phyloP scores from a whole-genome alignment of 2,329 filamentous ascomycete species.

The Apiospora aurea region DNA sequence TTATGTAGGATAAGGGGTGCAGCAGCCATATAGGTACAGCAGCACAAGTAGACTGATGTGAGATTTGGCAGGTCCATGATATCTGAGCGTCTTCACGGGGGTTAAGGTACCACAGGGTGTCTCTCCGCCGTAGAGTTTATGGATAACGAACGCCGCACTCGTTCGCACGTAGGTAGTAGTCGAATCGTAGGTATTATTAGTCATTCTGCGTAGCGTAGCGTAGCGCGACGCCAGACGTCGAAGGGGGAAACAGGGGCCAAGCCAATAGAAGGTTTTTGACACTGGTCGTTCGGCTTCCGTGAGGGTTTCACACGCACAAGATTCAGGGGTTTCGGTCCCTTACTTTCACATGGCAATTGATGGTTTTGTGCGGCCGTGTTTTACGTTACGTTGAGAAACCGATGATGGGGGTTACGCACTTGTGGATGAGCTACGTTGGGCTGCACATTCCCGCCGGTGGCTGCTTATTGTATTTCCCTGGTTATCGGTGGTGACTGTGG shows the following conservation, averaged over 20 bases:
- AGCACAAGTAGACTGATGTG: background rate
- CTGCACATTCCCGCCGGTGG: constrained; percentile 9
- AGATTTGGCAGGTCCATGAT: background rate
- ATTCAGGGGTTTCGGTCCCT: background rate
- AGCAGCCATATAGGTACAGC: background rate
- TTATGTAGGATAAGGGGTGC: background rate
- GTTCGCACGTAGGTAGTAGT: background rate
- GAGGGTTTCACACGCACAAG: background rate
- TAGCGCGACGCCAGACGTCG: background rate
- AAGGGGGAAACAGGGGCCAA: background rate
- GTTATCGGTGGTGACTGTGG: background rate
- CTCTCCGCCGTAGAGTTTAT: background rate
- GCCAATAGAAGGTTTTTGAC: constrained; percentile 2
- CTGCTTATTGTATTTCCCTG: constrained; percentile 6
- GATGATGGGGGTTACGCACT: background rate
- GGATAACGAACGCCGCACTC: background rate
- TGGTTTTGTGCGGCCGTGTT: background rate
- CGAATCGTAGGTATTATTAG: background rate
- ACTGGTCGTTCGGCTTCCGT: constrained; percentile 7
- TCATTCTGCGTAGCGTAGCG: background rate
- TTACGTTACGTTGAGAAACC: background rate
- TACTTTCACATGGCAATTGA: background rate
- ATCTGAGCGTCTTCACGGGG: background rate
- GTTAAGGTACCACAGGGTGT: background rate
- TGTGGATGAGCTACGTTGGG: background rate